phyloP scores from a whole-genome alignment of 2,329 filamentous ascomycete genomes.

The Cercospora sp. region DNA sequence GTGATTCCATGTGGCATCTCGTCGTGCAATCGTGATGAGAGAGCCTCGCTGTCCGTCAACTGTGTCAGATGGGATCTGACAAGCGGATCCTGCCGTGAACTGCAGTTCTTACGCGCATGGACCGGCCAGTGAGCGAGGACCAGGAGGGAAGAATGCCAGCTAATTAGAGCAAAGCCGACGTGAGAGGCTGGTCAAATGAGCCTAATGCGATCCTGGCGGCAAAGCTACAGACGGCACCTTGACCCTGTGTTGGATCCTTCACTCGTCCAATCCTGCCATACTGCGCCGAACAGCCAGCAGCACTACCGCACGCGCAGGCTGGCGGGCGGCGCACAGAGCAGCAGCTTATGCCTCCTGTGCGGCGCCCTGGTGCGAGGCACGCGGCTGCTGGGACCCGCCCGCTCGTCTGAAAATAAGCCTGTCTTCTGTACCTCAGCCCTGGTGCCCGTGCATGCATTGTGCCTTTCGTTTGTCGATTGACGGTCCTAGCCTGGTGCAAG shows the following conservation, averaged over 20 bases:
- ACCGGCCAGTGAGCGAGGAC: slow-evolving; percentile 2
- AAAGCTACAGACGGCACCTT: slow-evolving; percentile 6
- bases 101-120: slow-evolving; percentile 10
- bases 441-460: slow-evolving; percentile 26
- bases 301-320: slow-evolving; percentile 2
- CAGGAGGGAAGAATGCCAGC: slow-evolving; percentile 8
- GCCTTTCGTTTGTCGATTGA: slow-evolving; percentile 27
- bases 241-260: slow-evolving; percentile 13
- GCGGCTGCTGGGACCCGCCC: slow-evolving; percentile 22
- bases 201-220: slow-evolving; percentile 17
- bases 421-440: slow-evolving; percentile 28
- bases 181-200: slow-evolving; percentile 7
- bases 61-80: slow-evolving; percentile 6
- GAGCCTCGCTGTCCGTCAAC: not conserved
- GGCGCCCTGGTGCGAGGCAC: slow-evolving; percentile 22
- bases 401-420: slow-evolving; percentile 34
- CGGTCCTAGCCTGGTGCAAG: slow-evolving; percentile 19
- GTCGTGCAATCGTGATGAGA: not conserved
- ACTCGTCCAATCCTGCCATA: slow-evolving; percentile 9
- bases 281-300: slow-evolving; percentile 3
- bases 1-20: not conserved
- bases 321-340: slow-evolving; percentile 16
- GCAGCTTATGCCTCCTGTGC: slow-evolving; percentile 24
- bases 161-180: slow-evolving; percentile 9
- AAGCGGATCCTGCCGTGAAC: slow-evolving; percentile 9